phyloP scores from a whole-genome alignment of 345 rosid species.

The Citrus trifoliata region DNA sequence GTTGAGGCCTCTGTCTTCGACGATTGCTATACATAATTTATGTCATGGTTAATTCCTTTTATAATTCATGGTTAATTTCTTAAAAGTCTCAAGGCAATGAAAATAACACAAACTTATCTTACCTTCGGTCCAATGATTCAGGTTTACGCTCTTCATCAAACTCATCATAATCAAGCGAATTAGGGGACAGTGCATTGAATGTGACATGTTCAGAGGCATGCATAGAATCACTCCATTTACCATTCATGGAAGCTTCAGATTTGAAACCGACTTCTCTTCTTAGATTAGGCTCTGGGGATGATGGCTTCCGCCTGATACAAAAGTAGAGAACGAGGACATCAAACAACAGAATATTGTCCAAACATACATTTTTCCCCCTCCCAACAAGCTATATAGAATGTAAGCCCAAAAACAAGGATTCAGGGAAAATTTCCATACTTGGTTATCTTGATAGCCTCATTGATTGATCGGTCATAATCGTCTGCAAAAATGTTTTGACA shows the following conservation, averaged over 20 bases:
- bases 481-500: constrained; percentile 52
- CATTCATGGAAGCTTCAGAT: constrained; percentile 74
- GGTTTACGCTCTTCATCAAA: constrained; percentile 50
- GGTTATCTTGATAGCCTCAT: constrained; percentile 94
- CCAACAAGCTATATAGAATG: neutral
- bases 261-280: constrained; percentile 61
- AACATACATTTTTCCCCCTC: neutral
- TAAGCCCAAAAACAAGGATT: neutral
- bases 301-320: constrained; percentile 64
- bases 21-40: constrained; percentile 50
- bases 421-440: constrained; percentile 48
- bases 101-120: constrained; percentile 13
- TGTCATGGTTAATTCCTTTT: constrained; percentile 4
- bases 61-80: constrained; percentile 13
- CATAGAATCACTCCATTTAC: constrained; percentile 53
- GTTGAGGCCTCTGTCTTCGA: constrained; percentile 81
- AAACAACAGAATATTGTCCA: neutral
- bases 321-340: constrained; percentile 15
- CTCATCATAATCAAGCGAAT: constrained; percentile 70
- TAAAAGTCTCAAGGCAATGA: constrained; percentile 8
- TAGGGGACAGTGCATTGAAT: constrained; percentile 49
- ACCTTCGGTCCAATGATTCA: constrained; percentile 77
- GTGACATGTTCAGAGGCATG: constrained; percentile 38
- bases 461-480: constrained; percentile 97
- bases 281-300: constrained; percentile 70